Base-by-base conservation (phyloP, 2,329 filamentous ascomycete genomes). In the Trichoderma polysporum region DNA sequence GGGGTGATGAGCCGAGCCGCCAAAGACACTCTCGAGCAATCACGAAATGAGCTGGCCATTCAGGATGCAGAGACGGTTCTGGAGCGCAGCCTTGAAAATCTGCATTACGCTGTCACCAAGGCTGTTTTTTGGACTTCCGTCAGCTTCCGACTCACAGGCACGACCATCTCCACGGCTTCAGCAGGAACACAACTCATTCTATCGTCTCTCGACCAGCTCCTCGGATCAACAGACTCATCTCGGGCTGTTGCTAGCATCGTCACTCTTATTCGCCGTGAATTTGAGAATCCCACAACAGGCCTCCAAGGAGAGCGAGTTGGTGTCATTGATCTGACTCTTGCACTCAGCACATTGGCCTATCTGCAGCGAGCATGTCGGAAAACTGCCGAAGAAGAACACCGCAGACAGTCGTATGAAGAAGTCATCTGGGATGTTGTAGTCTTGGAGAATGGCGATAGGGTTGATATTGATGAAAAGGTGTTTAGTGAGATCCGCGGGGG, bases 201-300 rank as follows among this genome's bases (percentile, higher is more conserved):
- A 9, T 83, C 83, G 2, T 84, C 85, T 0, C 78, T 91, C 25
- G 88, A 91, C 72, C 85, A 88, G 69, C 84, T 90, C 45, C 85
- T 90, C 31, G 88, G 88, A 15, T 88, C 86, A 2, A 90, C 88
- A n/a, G 88, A 91, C 74, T 89, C 88, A 2, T 90, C 88, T 2
- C 80, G 88, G 47, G 88, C 88, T 12, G 88, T 90, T 67, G 86
- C 88, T 2, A 88, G 87, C 73, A 90, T 91, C 72, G 83, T 90
- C 70, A 85, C 85, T 1, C 78, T 90, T 35, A 84, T 90, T 54
- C 83, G 86, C 33, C 83, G 87, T 66, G 88, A 90, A 74, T 89
- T 90, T 67, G 83, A 85, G 61, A 88, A 89, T 67, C 86, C 88
- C 0, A 83, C 85, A 9, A 89, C 87, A 0, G 87, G 87, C 5